Evolutionary conservation across 129 eudicot genomes (phyloP).

Genomic region (Helichrysum umbraculigerum): DNA sequence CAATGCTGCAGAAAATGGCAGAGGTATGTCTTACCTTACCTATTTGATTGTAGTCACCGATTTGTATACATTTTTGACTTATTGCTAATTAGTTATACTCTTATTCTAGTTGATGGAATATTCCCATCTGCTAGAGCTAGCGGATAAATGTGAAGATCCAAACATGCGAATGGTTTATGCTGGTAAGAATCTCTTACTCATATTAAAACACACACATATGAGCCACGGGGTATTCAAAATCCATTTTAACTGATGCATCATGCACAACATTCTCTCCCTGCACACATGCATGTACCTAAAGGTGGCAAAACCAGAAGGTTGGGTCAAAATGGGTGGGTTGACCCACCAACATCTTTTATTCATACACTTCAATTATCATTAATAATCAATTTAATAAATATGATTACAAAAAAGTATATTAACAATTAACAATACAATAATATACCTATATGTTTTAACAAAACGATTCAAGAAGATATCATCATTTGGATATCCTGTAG

Average conservation of each 20-base stretch:
- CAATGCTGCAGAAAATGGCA: slow-evolving; percentile 97
- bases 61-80: not conserved
- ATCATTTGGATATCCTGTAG: slow-evolving; percentile 7
- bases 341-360: not conserved
- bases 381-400: not conserved
- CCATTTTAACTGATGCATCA: slow-evolving; percentile 6
- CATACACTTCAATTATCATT: not conserved
- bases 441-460: not conserved
- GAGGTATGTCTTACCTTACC: slow-evolving; percentile 60
- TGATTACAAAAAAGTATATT: not conserved
- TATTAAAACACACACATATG: not conserved
- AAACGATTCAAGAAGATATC: not conserved
- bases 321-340: slow-evolving; percentile 2
- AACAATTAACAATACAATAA: not conserved
- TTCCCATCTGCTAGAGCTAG: slow-evolving; percentile 68
- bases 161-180: slow-evolving; percentile 92
- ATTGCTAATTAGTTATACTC: not conserved
- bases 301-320: not conserved
- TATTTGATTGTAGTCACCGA: slow-evolving; percentile 1
- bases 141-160: slow-evolving; percentile 95
- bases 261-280: not conserved
- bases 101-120: slow-evolving; percentile 85
- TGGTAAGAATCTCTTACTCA: slow-evolving; percentile 36
- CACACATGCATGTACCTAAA: slow-evolving; percentile 10
- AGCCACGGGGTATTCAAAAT: not conserved